Evolutionary conservation across 2,329 filamentous ascomycete genomes (phyloP), one percentile per base, ranked within the genome.

Genomic region (Neopestalotiopsis sp.): DNA sequence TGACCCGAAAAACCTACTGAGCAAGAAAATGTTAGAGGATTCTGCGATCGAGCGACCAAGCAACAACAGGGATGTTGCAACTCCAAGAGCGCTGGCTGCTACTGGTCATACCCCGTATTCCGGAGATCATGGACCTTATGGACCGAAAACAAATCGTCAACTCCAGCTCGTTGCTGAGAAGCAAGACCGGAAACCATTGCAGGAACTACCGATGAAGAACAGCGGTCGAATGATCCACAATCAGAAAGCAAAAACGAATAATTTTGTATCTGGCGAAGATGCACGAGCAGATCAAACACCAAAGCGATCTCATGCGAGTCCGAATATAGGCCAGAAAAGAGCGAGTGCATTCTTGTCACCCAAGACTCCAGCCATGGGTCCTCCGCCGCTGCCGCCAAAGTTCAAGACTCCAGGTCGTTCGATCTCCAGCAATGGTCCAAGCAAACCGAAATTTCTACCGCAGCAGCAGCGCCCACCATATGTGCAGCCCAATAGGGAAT

Each of bases 301-400:
- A 20, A 52, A 67, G 12, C 52, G 30, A 9, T 4, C 49, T 6
- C 17, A 38, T 4, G 1, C 30, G 14, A 67, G 58, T n/a, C 32
- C 52, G 28, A 52, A 9, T 7, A 13, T 10, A 38, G 24, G 28
- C 17, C 20, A 60, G 3, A 20, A 34, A 17, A 32, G 32, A 24
- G 9, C 56, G 3, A 57, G 28, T 14, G 58, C 52, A 14, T 63
- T 67, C n/a, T 58, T 40, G 6, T 67, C 66, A 12, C 49, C 52
- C 10, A 45, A 34, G 62, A 73, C 65, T 67, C 75, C 69, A 2
- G 63, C 71, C 12, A 77, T 77, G 74, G 72, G 71, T 40, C 74
- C 74, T 28, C 74, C 75, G 59, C 71, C 73, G 14, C 32, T 70
- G 32, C 75, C 75, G 9, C 74, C 75, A 20, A 77, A 74, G 64